Evolutionary conservation across 2,329 filamentous ascomycete species (phyloP).

Genomic region (Teratosphaeria gauchensis): DNA sequence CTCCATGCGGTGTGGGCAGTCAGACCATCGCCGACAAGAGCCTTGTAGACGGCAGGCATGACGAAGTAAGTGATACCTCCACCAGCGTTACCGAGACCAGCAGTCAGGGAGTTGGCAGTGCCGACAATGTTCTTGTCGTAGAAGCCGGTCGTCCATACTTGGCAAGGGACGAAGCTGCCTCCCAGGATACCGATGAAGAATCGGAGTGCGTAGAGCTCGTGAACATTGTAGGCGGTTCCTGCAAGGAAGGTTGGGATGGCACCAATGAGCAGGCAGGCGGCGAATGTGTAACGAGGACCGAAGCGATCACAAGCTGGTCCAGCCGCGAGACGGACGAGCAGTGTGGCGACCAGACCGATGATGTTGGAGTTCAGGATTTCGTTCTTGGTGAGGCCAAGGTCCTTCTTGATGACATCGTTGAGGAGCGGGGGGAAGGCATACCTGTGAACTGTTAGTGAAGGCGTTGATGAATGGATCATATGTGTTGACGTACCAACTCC

Average conservation of each 20-base stretch:
- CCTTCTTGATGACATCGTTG: conserved; percentile 67
- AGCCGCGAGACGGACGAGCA: conserved; percentile 66
- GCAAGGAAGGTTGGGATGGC: conserved; percentile 74
- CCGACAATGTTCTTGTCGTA: conserved; percentile 90
- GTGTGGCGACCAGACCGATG: conserved; percentile 62
- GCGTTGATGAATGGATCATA: background rate
- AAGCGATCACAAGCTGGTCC: conserved; percentile 80
- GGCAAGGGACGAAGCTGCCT: conserved; percentile 72
- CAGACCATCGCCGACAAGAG: conserved; percentile 53
- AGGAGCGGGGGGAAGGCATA: conserved; percentile 84
- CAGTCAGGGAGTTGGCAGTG: conserved; percentile 76
- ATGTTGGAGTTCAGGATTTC: conserved; percentile 88
- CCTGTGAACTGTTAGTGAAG: conserved; percentile 33
- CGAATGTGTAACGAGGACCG: conserved; percentile 72
- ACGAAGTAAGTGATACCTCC: conserved; percentile 89
- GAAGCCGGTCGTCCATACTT: conserved; percentile 88
- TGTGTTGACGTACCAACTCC: conserved; percentile 53
- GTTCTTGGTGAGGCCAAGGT: conserved; percentile 59
- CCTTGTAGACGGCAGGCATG: conserved; percentile 84
- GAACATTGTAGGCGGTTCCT: conserved; percentile 59
- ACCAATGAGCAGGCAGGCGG: conserved; percentile 64
- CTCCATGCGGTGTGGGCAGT: conserved; percentile 66
- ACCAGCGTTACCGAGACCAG: conserved; percentile 77
- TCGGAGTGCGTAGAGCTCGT: conserved; percentile 59
- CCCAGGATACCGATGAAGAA: conserved; percentile 78